Percentiles rank a stretch among this genome's conserved stretches.
phyloP scores from a whole-genome alignment of 345 rosid genomes.

The Lepidium sativum region DNA sequence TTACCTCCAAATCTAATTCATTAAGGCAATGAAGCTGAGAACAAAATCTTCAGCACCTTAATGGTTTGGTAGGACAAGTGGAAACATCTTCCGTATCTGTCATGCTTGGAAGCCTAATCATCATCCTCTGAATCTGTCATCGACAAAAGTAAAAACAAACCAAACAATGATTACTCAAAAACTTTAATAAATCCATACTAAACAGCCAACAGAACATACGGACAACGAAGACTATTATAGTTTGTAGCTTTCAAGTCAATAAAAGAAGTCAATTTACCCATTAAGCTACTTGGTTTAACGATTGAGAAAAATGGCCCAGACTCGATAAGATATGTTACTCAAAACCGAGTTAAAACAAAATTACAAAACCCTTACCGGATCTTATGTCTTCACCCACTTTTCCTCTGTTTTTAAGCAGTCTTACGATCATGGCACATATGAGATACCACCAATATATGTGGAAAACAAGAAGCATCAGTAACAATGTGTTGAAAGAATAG shows the following conservation, averaged over 20 bases:
- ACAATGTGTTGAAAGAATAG: conserved; percentile 80
- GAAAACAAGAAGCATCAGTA: conserved; percentile 78
- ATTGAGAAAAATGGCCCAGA: background rate
- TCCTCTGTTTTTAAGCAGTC: conserved; percentile 83
- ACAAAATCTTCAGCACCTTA: conserved; percentile 10
- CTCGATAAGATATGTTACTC: background rate
- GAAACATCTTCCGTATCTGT: conserved; percentile 19
- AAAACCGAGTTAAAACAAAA: no score
- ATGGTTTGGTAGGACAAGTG: conserved; percentile 19
- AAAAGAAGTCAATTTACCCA: background rate
- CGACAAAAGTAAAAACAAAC: background rate
- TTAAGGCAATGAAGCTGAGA: conserved; percentile 9
- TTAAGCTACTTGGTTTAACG: background rate
- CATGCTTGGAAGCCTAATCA: conserved; percentile 41
- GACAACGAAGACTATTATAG: background rate
- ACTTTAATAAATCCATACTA: background rate
- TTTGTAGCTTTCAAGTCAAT: background rate
- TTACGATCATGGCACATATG: conserved; percentile 72
- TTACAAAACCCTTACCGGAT: conserved; percentile 71
- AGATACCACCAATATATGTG: conserved; percentile 98
- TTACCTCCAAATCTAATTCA: conserved; percentile 19
- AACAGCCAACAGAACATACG: conserved; percentile 1
- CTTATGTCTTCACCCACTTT: conserved; percentile 93
- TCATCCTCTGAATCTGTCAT: conserved; percentile 94
- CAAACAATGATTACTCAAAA: background rate